Evolutionary conservation across 768 basidiomycete genomes (phyloP), one percentile per base, ranked within the genome.

Genomic region (Rhodotorula taiwanensis): DNA sequence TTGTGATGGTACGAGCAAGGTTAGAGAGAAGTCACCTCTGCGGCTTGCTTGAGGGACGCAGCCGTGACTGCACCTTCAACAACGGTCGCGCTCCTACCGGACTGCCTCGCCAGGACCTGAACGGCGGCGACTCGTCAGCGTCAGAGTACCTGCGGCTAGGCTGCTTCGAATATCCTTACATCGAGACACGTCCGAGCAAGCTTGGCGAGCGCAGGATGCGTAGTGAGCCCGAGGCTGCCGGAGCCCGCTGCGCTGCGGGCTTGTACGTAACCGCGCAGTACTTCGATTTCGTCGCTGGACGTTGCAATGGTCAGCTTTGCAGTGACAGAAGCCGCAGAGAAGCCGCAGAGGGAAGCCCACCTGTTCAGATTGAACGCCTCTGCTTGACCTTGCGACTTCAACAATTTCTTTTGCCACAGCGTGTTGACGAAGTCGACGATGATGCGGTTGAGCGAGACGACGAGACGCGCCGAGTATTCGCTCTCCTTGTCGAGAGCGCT

Each of bases 331-430:
- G n/a, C n/a, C n/a, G n/a, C n/a, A n/a, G n/a, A n/a, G n/a, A n/a
- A n/a, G n/a, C n/a, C n/a, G n/a, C n/a, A n/a, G n/a, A n/a, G n/a
- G n/a, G n/a, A n/a, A n/a, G n/a, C n/a, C n/a, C n/a, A n/a, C n/a
- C n/a, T n/a, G n/a, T n/a, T n/a, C n/a, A n/a, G n/a, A n/a, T n/a
- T n/a, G n/a, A n/a, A n/a, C n/a, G n/a, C n/a, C n/a, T n/a, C n/a
- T n/a, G n/a, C n/a, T n/a, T n/a, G n/a, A n/a, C n/a, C n/a, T n/a
- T n/a, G n/a, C n/a, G n/a, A n/a, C n/a, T n/a, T 15, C 6, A 62
- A 34, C 43, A 67, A 59, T 36, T 34, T 36, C 34, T 50, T 54
- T 36, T 57, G 51, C 66, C 66, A 67, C 9, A 66, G 28, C 1
- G 33, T 9, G 52, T 45, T 45, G 44, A 61, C 56, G 20, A 58